phyloP scores from a whole-genome alignment of 2,329 filamentous ascomycete genomes.

The Penicillium decumbens region DNA sequence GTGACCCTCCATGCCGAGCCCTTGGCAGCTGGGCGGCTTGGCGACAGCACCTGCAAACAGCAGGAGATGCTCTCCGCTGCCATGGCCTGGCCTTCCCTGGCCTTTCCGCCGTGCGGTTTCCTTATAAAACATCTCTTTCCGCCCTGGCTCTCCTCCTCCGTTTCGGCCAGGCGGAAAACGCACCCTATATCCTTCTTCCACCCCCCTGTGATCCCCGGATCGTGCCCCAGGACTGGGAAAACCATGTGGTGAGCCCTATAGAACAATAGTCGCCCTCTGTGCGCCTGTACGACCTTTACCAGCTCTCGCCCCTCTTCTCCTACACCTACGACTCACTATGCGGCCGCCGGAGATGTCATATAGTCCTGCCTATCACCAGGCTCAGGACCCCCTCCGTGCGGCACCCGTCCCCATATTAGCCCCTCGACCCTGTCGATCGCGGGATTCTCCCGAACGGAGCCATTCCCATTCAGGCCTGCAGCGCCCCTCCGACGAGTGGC shows the following conservation, averaged over 20 bases:
- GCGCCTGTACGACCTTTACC: constrained; percentile 20
- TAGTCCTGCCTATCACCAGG: constrained; percentile 33
- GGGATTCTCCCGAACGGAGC: constrained; percentile 17
- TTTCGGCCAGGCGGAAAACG: constrained; percentile 16
- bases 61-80: constrained; percentile 20
- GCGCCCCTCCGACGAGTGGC: constrained; percentile 14
- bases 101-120: constrained; percentile 16
- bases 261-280: constrained; percentile 18
- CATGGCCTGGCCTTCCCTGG: constrained; percentile 19
- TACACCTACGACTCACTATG: constrained; percentile 24
- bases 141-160: constrained; percentile 16
- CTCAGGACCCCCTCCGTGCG: constrained; percentile 24
- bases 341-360: constrained; percentile 35
- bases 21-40: constrained; percentile 32
- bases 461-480: constrained; percentile 9
- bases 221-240: constrained; percentile 11
- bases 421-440: constrained; percentile 19
- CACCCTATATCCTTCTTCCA: constrained; percentile 8
- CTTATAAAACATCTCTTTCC: constrained; percentile 20
- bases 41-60: constrained; percentile 24
- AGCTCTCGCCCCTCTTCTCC: constrained; percentile 4
- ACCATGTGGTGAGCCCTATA: constrained; percentile 21
- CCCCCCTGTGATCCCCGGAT: constrained; percentile 9
- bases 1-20: constrained; percentile 26
- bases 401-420: constrained; percentile 19